These are phyloP conservation scores for Spathaspora jeffriesii DNA, from an alignment of 1,139 yeast species.

Conservation along the genomic window DNA sequence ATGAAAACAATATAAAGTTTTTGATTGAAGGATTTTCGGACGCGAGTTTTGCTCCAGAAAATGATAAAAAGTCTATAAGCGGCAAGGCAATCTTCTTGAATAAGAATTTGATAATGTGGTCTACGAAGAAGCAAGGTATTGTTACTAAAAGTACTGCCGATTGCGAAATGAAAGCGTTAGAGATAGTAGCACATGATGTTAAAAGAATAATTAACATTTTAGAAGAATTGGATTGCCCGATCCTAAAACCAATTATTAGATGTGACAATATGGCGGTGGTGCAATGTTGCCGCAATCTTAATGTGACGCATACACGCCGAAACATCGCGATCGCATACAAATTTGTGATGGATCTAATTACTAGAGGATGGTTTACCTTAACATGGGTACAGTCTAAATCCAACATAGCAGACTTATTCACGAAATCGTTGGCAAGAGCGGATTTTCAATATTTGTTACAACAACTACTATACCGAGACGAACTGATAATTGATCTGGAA, in stretches of 20 bases:
- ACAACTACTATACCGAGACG: background rate
- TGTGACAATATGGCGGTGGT: slow-evolving; percentile 1
- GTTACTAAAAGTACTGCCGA: background rate
- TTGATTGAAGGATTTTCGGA: background rate
- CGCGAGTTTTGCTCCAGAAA: background rate
- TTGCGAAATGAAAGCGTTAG: background rate
- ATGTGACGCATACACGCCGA: background rate
- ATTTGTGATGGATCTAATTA: background rate
- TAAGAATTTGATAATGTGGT: slow-evolving; percentile 3
- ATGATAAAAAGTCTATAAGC: background rate
- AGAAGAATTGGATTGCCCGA: background rate
- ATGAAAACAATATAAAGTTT: background rate
- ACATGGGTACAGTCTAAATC: background rate
- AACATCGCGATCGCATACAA: background rate
- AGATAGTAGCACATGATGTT: background rate
- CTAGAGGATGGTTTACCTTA: background rate
- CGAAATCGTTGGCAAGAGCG: background rate
- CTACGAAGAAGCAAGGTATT: slow-evolving; percentile 1
- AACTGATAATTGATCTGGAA: background rate
- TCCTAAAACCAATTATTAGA: background rate
- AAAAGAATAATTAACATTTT: background rate
- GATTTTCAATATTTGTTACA: background rate
- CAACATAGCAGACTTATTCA: slow-evolving; percentile 1
- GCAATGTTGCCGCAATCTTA: background rate
- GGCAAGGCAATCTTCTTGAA: slow-evolving; percentile 4